These are phyloP conservation scores for Colletotrichum australisinense DNA, from an alignment of 2,329 filamentous ascomycete genomes.

Conservation along the genomic window DNA sequence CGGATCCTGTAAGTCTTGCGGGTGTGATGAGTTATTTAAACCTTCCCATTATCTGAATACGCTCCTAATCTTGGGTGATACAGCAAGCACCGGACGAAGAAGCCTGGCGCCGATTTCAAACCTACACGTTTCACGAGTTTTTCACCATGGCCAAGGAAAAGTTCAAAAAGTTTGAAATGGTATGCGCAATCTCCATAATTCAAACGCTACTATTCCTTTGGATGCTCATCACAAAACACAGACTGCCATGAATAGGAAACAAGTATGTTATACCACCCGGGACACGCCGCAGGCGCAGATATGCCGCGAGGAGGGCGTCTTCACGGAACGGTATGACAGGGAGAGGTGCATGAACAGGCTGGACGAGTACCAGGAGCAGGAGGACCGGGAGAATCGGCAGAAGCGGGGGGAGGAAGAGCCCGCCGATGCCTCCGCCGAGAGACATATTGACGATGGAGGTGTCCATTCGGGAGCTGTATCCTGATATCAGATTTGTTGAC, in stretches of 20 bases:
- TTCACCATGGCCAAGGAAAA: conserved; percentile 14
- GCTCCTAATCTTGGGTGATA: neutral
- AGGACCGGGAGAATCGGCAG: neutral
- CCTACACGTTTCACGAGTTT: conserved; percentile 12
- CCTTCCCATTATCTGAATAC: neutral
- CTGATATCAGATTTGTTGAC: neutral
- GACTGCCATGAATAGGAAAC: neutral
- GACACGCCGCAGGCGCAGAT: conserved; percentile 5
- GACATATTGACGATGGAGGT: neutral
- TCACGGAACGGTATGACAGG: conserved; percentile 4
- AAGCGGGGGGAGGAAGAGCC: neutral
- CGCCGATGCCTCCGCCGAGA: neutral
- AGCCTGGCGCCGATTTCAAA: conserved; percentile 5
- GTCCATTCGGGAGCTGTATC: neutral
- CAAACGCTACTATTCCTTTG: neutral
- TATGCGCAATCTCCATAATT: neutral
- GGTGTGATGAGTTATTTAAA: no score
- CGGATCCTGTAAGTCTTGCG: neutral
- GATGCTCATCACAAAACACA: neutral
- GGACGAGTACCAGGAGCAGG: neutral
- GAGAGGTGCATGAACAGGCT: conserved; percentile 20
- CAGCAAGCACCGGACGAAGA: conserved; percentile 13
- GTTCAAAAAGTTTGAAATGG: conserved; percentile 10
- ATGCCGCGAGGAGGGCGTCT: conserved; percentile 3
- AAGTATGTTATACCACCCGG: neutral